Percentiles rank a stretch among this genome's conserved stretches.
These are phyloP conservation scores for Daedaleopsis nitida DNA, from an alignment of 768 basidiomycete genomes.

Conservation along the genomic window DNA sequence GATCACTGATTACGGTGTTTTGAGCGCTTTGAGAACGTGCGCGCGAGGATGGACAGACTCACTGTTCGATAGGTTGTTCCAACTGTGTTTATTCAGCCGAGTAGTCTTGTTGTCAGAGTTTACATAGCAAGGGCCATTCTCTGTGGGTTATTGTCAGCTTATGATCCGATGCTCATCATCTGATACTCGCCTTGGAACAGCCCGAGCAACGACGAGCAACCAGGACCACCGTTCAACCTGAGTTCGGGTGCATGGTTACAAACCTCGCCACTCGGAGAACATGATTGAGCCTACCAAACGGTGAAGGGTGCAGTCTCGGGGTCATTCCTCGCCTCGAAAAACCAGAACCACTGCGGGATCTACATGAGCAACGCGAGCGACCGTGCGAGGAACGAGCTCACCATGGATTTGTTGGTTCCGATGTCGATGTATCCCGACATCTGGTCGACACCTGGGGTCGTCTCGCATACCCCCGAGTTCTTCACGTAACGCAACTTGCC, in stretches of 20 bases:
- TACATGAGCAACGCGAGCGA: too few relatives aligned
- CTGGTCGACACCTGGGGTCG: conserved; percentile 61
- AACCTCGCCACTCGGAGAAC: too few relatives aligned
- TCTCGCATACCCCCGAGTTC: conserved; percentile 67
- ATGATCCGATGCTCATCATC: not conserved
- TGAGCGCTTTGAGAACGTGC: not conserved
- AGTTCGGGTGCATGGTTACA: not conserved
- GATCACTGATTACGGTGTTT: conserved; percentile 46
- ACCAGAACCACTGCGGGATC: conserved; percentile 65
- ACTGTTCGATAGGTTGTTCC: conserved; percentile 73
- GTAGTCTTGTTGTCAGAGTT: conserved; percentile 55
- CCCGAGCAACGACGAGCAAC: conserved; percentile 51
- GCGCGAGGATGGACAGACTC: conserved; percentile 24
- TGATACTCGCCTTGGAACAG: conserved; percentile 54
- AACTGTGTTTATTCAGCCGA: conserved; percentile 62
- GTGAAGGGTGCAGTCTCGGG: conserved; percentile 68
- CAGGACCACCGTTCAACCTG: conserved; percentile 39
- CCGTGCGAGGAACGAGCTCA: conserved; percentile 19
- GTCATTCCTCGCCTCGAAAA: conserved; percentile 61
- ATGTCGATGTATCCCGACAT: conserved; percentile 65
- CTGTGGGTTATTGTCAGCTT: conserved; percentile 29
- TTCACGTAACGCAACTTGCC: conserved; percentile 48
- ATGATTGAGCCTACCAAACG: conserved; percentile 46
- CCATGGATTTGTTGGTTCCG: conserved; percentile 59
- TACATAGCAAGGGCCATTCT: conserved; percentile 66